Evolutionary conservation across 441 rosid species (phyloP).

Genomic region (Macaranga tanarius): DNA sequence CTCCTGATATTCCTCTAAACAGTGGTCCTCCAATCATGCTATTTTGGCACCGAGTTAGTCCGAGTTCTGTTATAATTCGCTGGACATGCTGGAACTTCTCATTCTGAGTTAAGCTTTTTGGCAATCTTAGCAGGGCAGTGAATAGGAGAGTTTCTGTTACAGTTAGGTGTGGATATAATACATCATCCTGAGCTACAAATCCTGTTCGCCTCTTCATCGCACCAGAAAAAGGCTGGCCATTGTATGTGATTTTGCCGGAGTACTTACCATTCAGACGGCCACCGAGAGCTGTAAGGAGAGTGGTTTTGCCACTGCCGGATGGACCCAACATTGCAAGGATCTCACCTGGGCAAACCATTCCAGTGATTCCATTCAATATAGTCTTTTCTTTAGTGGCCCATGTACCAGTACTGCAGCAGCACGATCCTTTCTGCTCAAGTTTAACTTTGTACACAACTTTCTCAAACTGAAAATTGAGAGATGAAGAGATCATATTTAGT

Average conservation of each 20-base stretch:
- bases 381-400: slow-evolving; percentile 71
- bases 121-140: slow-evolving; percentile 82
- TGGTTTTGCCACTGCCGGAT: slow-evolving; percentile 97
- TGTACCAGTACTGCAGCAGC: slow-evolving; percentile 46
- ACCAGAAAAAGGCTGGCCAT: slow-evolving; percentile 80
- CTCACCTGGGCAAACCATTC: slow-evolving; percentile 86
- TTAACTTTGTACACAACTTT: slow-evolving; percentile 83
- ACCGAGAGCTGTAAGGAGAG: slow-evolving; percentile 91
- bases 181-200: slow-evolving; percentile 86
- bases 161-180: slow-evolving; percentile 85
- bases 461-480: slow-evolving; percentile 62
- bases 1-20: slow-evolving; percentile 91
- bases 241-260: slow-evolving; percentile 84
- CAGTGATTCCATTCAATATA: slow-evolving; percentile 73
- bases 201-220: slow-evolving; percentile 70
- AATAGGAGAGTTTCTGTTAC: slow-evolving; percentile 82
- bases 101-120: slow-evolving; percentile 50
- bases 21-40: slow-evolving; percentile 96
- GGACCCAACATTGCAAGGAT: slow-evolving; percentile 94
- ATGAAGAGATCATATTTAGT: not conserved
- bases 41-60: slow-evolving; percentile 60
- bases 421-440: slow-evolving; percentile 48
- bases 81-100: slow-evolving; percentile 80
- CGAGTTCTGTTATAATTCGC: slow-evolving; percentile 67
- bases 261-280: slow-evolving; percentile 73